These are phyloP conservation scores for Spathaspora girioi DNA, from an alignment of 805 yeast species.

Conservation along the genomic window DNA sequence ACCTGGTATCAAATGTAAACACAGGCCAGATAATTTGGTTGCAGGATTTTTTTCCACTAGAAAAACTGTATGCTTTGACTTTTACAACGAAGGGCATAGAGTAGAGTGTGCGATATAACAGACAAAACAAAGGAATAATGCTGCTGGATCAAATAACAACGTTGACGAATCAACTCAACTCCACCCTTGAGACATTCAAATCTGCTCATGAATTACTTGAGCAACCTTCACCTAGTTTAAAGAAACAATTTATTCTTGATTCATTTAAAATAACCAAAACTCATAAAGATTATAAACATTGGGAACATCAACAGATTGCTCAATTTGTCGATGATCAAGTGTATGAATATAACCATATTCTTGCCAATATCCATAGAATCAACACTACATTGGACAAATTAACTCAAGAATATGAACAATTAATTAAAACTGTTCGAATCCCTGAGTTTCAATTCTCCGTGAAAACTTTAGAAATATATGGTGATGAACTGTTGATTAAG, in stretches of 20 bases:
- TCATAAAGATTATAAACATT: conserved; percentile 26
- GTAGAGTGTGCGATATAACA: background rate
- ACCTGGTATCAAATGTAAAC: background rate
- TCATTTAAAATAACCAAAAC: conserved; percentile 31
- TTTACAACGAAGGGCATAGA: too few relatives aligned
- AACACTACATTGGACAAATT: conserved; percentile 20
- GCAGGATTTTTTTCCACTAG: background rate
- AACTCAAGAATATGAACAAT: conserved; percentile 19
- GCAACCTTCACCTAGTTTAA: conserved; percentile 1
- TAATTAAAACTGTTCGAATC: conserved; percentile 18
- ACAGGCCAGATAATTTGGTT: background rate
- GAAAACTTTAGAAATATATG: conserved; percentile 23
- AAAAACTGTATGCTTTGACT: background rate
- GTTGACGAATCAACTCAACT: conserved; percentile 2
- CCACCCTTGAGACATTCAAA: conserved; percentile 7
- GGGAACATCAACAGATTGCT: conserved; percentile 18
- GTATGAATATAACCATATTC: conserved; percentile 25
- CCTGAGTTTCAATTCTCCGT: conserved; percentile 27
- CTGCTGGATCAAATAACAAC: background rate
- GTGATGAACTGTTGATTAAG: conserved; percentile 16
- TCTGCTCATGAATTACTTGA: conserved; percentile 12
- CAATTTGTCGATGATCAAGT: conserved; percentile 21
- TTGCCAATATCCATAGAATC: conserved; percentile 26
- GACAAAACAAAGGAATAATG: background rate
- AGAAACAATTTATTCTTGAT: conserved; percentile 25